Percentiles rank a stretch among this genome's conserved stretches.
These are phyloP conservation scores for Monilinia vaccinii-corymbosi DNA, from an alignment of 2,329 filamentous ascomycete genomes.

Conservation along the genomic window DNA sequence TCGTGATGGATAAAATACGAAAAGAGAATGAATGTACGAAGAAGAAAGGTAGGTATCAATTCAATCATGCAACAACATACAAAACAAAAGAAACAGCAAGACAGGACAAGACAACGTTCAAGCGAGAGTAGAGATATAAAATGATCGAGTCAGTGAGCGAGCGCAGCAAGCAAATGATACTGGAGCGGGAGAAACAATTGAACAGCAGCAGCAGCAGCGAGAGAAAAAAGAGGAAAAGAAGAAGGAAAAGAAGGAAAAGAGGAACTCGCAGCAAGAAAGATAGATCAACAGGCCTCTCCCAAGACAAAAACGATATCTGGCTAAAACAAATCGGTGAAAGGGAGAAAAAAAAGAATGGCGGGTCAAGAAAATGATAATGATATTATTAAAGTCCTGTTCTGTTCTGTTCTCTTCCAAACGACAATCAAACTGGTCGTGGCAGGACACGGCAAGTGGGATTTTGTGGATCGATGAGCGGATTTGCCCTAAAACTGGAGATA, in stretches of 20 bases:
- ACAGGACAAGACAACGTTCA: neutral
- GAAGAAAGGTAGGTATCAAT: neutral
- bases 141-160: conserved; percentile 1
- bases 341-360: neutral
- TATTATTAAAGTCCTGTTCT: neutral
- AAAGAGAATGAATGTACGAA: conserved; percentile 4
- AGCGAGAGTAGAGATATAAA: neutral
- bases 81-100: conserved; percentile 1
- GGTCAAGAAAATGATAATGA: neutral
- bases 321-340: conserved; percentile 1
- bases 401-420: neutral
- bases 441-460: conserved; percentile 1
- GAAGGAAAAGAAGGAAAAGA: neutral
- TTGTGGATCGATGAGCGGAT: conserved; percentile 1
- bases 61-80: conserved; percentile 1
- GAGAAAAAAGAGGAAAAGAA: neutral
- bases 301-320: neutral
- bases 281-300: conserved; percentile 1
- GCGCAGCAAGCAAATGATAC: neutral
- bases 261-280: neutral
- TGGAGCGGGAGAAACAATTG: neutral
- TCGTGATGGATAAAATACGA: neutral
- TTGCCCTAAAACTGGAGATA: conserved; percentile 4
- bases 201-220: neutral
- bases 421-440: neutral